Percentiles rank a stretch among this genome's conserved stretches.
Conservation (phyloP, 73 alveolate species). For the Tetrahymena malaccensis region DNA sequence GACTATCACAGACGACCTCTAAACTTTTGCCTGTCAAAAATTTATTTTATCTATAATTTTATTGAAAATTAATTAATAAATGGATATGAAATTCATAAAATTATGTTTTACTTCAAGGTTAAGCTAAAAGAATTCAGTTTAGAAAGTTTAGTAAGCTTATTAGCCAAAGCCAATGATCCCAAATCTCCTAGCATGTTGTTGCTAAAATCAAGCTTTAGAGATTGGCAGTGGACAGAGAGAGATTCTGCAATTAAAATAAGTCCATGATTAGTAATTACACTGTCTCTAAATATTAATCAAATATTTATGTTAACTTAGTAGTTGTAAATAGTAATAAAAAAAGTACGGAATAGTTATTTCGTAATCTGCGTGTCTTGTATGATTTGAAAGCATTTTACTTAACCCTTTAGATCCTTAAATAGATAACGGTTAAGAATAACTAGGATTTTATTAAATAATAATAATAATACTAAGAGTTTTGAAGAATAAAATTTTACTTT, state of each 20-base stretch:
- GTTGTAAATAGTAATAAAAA: neutral
- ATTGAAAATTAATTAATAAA: neutral
- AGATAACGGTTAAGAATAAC: neutral
- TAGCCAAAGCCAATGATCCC: neutral
- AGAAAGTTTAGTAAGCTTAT: neutral
- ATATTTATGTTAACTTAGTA: neutral
- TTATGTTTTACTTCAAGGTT: neutral
- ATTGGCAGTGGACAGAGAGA: neutral
- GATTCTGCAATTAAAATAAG: neutral
- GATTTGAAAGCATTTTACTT: neutral
- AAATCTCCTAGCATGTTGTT: neutral
- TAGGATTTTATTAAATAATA: neutral
- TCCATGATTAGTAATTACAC: neutral
- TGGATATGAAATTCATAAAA: neutral
- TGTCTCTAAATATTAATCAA: neutral
- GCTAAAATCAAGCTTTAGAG: neutral
- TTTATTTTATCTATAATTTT: neutral
- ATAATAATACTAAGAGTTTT: neutral
- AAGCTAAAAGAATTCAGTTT: neutral
- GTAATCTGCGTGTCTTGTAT: neutral
- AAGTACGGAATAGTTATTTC: neutral
- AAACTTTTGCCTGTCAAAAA: neutral
- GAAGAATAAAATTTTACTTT: neutral
- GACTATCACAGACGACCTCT: neutral
- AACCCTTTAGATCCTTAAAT: neutral